A percentile compares a stretch with the other conserved stretches of the same genome.
Evolutionary conservation across 2,329 filamentous ascomycete genomes (phyloP).

Genomic region (Allantophomopsis lycopodina): DNA sequence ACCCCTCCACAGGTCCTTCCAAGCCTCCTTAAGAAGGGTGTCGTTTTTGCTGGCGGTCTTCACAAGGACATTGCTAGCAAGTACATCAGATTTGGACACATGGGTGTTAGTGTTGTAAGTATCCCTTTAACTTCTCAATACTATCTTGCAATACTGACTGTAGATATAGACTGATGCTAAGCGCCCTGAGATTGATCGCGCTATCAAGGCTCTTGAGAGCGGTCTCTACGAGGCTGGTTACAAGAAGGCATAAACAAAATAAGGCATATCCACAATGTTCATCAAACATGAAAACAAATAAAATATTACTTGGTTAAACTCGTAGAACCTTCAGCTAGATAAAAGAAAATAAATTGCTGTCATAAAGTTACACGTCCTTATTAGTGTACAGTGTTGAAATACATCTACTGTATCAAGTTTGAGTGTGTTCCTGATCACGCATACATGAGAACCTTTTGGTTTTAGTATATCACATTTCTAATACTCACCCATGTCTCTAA

Average conservation of each 20-base stretch:
- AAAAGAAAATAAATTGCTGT: too few species aligned
- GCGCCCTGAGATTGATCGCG: conserved; percentile 72
- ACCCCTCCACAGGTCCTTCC: conserved; percentile 74
- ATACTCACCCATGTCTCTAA: too few species aligned
- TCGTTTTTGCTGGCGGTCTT: conserved; percentile 88
- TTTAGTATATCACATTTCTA: too few species aligned
- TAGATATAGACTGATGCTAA: conserved; percentile 51
- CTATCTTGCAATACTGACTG: conserved; percentile 4
- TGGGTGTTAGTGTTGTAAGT: conserved; percentile 81
- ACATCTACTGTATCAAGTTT: too few species aligned
- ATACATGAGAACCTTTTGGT: too few species aligned
- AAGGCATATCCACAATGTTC: too few species aligned
- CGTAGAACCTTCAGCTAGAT: too few species aligned
- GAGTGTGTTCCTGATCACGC: too few species aligned
- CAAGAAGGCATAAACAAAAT: conserved; percentile 21
- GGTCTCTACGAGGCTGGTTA: conserved; percentile 63
- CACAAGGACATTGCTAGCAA: conserved; percentile 91
- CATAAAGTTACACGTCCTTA: too few species aligned
- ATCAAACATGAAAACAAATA: too few species aligned
- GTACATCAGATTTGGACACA: conserved; percentile 94
- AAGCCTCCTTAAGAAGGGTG: conserved; percentile 70
- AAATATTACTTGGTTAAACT: too few species aligned
- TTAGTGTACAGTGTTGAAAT: too few species aligned
- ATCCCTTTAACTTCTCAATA: background rate
- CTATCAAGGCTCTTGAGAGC: conserved; percentile 63